A percentile compares a stretch with the other conserved stretches of the same genome.
Evolutionary conservation across 2,329 filamentous ascomycete species (phyloP).

Genomic region (Knufia petricola): DNA sequence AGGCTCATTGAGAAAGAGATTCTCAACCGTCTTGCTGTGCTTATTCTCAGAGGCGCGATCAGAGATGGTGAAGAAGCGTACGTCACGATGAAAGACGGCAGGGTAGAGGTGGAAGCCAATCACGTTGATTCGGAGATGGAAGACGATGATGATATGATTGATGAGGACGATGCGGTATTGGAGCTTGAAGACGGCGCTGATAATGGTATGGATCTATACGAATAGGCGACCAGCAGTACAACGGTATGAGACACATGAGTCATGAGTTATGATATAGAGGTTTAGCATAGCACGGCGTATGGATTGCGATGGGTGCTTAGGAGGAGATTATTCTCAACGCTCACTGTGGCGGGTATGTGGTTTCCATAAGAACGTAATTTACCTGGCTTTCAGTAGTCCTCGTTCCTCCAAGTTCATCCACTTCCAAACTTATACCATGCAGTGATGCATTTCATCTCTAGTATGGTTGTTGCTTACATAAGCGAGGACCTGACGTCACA

Average conservation of each 20-base stretch:
- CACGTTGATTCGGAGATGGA: constrained; percentile 60
- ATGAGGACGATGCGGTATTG: constrained; percentile 64
- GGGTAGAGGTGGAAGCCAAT: constrained; percentile 65
- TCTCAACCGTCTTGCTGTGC: constrained; percentile 80
- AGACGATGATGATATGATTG: constrained; percentile 58
- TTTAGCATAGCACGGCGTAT: neutral
- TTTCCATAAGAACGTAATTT: neutral
- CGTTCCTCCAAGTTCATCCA: too few relatives aligned
- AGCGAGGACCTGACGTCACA: neutral
- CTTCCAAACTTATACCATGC: too few relatives aligned
- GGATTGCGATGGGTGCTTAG: neutral
- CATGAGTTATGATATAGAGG: constrained; percentile 7
- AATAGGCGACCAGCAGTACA: constrained; percentile 28
- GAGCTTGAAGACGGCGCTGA: constrained; percentile 53
- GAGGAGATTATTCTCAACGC: too few relatives aligned
- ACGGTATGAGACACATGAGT: neutral
- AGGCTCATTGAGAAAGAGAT: constrained; percentile 96
- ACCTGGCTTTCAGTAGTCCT: neutral
- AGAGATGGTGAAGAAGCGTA: constrained; percentile 74
- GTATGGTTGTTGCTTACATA: too few relatives aligned
- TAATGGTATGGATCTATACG: constrained; percentile 55
- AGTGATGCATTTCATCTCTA: too few relatives aligned
- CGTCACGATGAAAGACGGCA: constrained; percentile 69
- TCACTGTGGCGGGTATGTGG: neutral
- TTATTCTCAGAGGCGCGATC: constrained; percentile 78